Evolutionary conservation across 495 filamentous ascomycete genomes (phyloP), one percentile per base, ranked within the genome.

Genomic region (Neurospora tetraspora): DNA sequence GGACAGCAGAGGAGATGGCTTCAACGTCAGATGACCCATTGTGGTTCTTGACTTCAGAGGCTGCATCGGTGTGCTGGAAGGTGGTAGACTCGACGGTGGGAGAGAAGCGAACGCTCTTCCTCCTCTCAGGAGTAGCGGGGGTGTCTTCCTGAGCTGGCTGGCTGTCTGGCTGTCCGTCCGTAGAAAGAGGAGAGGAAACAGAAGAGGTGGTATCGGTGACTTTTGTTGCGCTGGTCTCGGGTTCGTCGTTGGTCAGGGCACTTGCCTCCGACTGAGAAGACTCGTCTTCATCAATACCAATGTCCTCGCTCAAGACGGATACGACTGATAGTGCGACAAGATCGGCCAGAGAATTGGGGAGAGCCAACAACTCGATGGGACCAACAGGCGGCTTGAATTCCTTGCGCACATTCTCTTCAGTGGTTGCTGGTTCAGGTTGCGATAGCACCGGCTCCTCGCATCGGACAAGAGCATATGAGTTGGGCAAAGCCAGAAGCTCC

Each of bases 31-130:
- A n/a, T 9, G 71, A n/a, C 31, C n/a, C 34, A 34, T 43, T 68
- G 11, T 42, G 36, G n/a, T 8, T 71, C 39, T 65, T 18, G 61
- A 47, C 65, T 53, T 68, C 8, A 40, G 10, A 20, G 34, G 31
- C 43, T 71, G 69, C 20, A 43, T 88, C 86, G 38, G 81, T 79
- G 31, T 83, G 79, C 36, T 83, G 77, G 71, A 87, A 87, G 18
- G 87, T 86, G 31, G 84, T 88, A 16, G 88, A 86, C 75, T 89
- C 85, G 0, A 89, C 85, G 31, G 83, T 84, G 3, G 89, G 86
- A 5, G 90, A 91, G 75, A 91, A 91, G 16, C 87, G 86, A 16
- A 91, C 90, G 59, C 85, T 87, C 81, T 92, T 92, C 68, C 79
- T 80, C 59, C 82, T 81, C 72, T 85, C 84, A 65, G 14, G 8